These are phyloP conservation scores for Fraxinus velutina DNA, from an alignment of 305 asterid species.

Conservation along the genomic window DNA sequence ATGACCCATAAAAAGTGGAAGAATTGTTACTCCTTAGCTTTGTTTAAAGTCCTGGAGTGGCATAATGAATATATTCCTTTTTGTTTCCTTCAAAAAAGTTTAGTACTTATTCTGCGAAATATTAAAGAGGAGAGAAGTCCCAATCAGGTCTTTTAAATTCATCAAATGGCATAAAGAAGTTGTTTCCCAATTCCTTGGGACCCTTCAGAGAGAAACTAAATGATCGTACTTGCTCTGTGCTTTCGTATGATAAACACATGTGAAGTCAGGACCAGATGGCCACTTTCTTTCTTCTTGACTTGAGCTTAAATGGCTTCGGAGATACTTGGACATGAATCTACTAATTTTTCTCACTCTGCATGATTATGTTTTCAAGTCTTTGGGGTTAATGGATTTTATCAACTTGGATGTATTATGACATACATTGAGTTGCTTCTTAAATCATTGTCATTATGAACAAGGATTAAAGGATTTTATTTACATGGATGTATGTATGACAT, in stretches of 20 bases:
- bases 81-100: slow-evolving; percentile 56
- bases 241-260: slow-evolving; percentile 39
- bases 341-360: slow-evolving; percentile 22
- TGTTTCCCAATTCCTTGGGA: slow-evolving; percentile 25
- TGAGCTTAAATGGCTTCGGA: slow-evolving; percentile 35
- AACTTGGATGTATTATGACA: slow-evolving; percentile 6
- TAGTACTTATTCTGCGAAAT: slow-evolving; percentile 60
- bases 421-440: background rate
- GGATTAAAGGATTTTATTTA: background rate
- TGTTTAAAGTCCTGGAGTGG: slow-evolving; percentile 59
- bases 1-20: slow-evolving; percentile 24
- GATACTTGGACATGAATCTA: slow-evolving; percentile 36
- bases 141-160: slow-evolving; percentile 39
- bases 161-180: slow-evolving; percentile 43
- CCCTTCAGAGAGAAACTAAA: slow-evolving; percentile 38
- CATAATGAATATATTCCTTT: slow-evolving; percentile 55
- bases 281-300: slow-evolving; percentile 34
- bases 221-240: slow-evolving; percentile 56
- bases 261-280: slow-evolving; percentile 36
- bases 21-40: slow-evolving; percentile 51
- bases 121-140: slow-evolving; percentile 38
- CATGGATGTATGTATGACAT: background rate
- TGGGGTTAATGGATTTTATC: slow-evolving; percentile 10
- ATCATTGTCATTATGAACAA: background rate
- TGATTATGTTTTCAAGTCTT: slow-evolving; percentile 17